Percentiles rank a stretch among this genome's conserved stretches.
Evolutionary conservation across 2,329 filamentous ascomycete species (phyloP).

Genomic region (Pseudocercospora macadamiae): DNA sequence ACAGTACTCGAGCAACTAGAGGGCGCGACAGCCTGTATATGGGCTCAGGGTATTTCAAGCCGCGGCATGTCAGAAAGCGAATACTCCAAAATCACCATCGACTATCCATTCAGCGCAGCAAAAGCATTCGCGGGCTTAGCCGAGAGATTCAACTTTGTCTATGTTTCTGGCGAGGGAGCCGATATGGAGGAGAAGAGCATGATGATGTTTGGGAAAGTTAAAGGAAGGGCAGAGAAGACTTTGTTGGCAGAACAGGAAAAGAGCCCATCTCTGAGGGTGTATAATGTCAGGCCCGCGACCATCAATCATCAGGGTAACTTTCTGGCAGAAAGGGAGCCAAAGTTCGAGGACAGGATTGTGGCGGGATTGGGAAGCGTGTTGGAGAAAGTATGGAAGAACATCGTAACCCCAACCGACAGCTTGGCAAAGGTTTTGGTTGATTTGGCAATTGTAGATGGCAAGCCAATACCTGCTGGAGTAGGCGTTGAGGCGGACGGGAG

Average conservation of each 20-base stretch:
- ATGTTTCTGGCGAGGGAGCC: slow-evolving; percentile 67
- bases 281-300: slow-evolving; percentile 61
- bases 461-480: slow-evolving; percentile 39
- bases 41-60: slow-evolving; percentile 67
- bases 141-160: slow-evolving; percentile 69
- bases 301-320: slow-evolving; percentile 55
- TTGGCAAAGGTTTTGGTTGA: slow-evolving; percentile 53
- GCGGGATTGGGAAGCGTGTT: slow-evolving; percentile 26
- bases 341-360: slow-evolving; percentile 17
- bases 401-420: slow-evolving; percentile 51
- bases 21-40: slow-evolving; percentile 70
- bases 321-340: slow-evolving; percentile 22
- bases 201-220: slow-evolving; percentile 65
- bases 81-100: slow-evolving; percentile 69
- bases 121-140: slow-evolving; percentile 59
- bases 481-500: slow-evolving; percentile 45
- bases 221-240: slow-evolving; percentile 66
- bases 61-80: slow-evolving; percentile 36
- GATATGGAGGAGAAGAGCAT: slow-evolving; percentile 60
- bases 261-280: slow-evolving; percentile 55
- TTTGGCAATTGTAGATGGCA: slow-evolving; percentile 53
- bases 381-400: slow-evolving; percentile 34
- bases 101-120: slow-evolving; percentile 67
- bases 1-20: slow-evolving; percentile 62
- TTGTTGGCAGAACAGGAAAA: slow-evolving; percentile 57